Evolutionary conservation across 2,329 filamentous ascomycete species (phyloP).

Genomic region (Lachnum nothofagi): DNA sequence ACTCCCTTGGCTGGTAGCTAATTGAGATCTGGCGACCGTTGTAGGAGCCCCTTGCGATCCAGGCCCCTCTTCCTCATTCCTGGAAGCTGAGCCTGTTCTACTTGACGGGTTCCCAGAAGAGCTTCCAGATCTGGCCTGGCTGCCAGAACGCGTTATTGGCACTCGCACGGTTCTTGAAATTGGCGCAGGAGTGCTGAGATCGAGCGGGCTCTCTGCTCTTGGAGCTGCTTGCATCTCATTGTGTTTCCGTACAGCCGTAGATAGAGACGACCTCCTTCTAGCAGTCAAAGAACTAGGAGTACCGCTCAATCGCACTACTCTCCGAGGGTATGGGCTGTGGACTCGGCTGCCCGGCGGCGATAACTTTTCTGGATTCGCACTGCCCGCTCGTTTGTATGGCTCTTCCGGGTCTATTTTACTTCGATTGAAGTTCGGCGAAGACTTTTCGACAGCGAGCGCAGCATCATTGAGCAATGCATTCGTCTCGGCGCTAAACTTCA

Average conservation of each 20-base stretch:
- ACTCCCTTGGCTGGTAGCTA: conserved; percentile 46
- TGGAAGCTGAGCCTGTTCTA: conserved; percentile 21
- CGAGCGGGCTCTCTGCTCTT: conserved; percentile 26
- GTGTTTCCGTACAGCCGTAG: conserved; percentile 23
- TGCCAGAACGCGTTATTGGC: conserved; percentile 25
- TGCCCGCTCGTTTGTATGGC: conserved; percentile 16
- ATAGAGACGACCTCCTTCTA: conserved; percentile 27
- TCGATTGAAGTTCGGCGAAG: conserved; percentile 15
- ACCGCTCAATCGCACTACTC: conserved; percentile 31
- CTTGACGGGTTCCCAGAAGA: conserved; percentile 27
- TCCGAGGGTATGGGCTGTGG: conserved; percentile 28
- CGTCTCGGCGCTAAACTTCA: conserved; percentile 89
- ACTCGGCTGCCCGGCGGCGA: conserved; percentile 16
- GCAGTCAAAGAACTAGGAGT: conserved; percentile 28
- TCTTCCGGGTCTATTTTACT: conserved; percentile 17
- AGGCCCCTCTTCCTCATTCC: conserved; percentile 20
- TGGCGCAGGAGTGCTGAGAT: conserved; percentile 31
- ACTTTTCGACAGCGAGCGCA: conserved; percentile 29
- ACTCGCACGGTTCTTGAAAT: conserved; percentile 28
- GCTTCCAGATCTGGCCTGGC: conserved; percentile 24
- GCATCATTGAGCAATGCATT: conserved; percentile 73
- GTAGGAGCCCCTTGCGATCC: conserved; percentile 35
- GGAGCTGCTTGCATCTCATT: conserved; percentile 20
- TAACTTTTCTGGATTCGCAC: conserved; percentile 8
- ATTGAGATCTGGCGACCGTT: conserved; percentile 45